A percentile compares a stretch with the other conserved stretches of the same genome.
Conservation (phyloP, 1,139 yeast genomes). For the Candida albicans region DNA sequence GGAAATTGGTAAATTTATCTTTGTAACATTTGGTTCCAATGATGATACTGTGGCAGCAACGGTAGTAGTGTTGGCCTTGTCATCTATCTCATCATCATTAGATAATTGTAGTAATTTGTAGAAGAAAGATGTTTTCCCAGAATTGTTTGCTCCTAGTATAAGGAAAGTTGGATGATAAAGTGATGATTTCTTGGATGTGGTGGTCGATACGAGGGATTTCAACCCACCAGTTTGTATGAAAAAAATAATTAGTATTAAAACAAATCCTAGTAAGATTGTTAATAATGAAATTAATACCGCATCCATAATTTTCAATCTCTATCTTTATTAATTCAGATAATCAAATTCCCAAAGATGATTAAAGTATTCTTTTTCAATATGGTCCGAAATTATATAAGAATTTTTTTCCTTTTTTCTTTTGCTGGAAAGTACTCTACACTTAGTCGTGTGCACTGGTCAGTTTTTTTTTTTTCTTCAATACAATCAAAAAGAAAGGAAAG, state of each 20-base stretch:
- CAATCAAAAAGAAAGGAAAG: too few relatives aligned
- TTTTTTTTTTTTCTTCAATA: too few relatives aligned
- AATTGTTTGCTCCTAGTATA: slow-evolving; percentile 67
- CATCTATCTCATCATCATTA: too few relatives aligned
- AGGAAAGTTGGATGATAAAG: slow-evolving; percentile 53
- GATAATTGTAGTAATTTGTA: slow-evolving; percentile 22
- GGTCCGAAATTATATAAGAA: too few relatives aligned
- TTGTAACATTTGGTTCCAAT: slow-evolving; percentile 38
- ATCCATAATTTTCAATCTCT: slow-evolving; percentile 23
- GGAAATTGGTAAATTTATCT: slow-evolving; percentile 36
- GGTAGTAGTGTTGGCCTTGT: too few relatives aligned
- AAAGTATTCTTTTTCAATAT: too few relatives aligned
- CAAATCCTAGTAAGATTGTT: slow-evolving; percentile 25
- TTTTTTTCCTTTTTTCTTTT: too few relatives aligned
- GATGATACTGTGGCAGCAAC: slow-evolving; percentile 41
- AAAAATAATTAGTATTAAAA: slow-evolving; percentile 23
- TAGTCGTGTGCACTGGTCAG: too few relatives aligned
- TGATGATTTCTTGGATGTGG: slow-evolving; percentile 2
- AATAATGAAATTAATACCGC: slow-evolving; percentile 22
- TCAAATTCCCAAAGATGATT: neutral
- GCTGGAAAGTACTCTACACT: too few relatives aligned
- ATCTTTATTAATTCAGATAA: neutral
- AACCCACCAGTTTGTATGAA: slow-evolving; percentile 26
- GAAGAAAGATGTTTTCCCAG: slow-evolving; percentile 78
- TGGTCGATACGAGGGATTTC: slow-evolving; percentile 19